These are phyloP conservation scores for Xylaria sp. DNA, from an alignment of 2,329 filamentous ascomycete species.

Conservation along the genomic window DNA sequence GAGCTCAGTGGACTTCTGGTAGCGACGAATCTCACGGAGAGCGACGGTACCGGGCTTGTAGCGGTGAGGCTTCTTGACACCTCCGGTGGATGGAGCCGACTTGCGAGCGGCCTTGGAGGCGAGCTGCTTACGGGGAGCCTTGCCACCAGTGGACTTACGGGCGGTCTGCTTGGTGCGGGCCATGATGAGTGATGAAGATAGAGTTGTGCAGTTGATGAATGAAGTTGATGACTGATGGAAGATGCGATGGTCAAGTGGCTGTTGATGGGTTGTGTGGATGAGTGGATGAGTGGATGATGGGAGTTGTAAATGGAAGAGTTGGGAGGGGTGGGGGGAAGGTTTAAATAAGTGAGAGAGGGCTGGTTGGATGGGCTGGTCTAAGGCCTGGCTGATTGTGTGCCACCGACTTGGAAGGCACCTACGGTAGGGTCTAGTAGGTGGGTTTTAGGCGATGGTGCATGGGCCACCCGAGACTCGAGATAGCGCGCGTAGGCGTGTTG, in stretches of 20 bases:
- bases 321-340: constrained; percentile 46
- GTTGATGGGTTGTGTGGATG: constrained; percentile 48
- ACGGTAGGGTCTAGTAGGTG: neutral
- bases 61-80: constrained; percentile 95
- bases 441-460: constrained; percentile 14
- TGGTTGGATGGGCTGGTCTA: constrained; percentile 12
- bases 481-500: constrained; percentile 10
- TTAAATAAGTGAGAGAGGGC: constrained; percentile 49
- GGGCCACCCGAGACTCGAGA: constrained; percentile 5
- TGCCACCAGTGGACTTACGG: constrained; percentile 83
- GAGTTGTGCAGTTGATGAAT: constrained; percentile 43
- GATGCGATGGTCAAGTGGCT: constrained; percentile 39
- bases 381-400: constrained; percentile 48
- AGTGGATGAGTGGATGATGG: constrained; percentile 39
- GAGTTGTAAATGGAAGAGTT: constrained; percentile 47
- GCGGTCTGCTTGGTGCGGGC: constrained; percentile 75
- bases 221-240: constrained; percentile 46
- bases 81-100: constrained; percentile 94
- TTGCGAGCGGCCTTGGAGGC: constrained; percentile 99
- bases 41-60: constrained; percentile 94
- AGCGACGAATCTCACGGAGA: constrained; percentile 97
- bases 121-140: constrained; percentile 92
- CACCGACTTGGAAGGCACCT: too few species aligned
- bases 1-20: constrained; percentile 97
- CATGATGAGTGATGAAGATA: constrained; percentile 61